These are phyloP conservation scores for Globisporangium nodosum DNA, from an alignment of 352 stramenopile genomes.

Conservation along the genomic window DNA sequence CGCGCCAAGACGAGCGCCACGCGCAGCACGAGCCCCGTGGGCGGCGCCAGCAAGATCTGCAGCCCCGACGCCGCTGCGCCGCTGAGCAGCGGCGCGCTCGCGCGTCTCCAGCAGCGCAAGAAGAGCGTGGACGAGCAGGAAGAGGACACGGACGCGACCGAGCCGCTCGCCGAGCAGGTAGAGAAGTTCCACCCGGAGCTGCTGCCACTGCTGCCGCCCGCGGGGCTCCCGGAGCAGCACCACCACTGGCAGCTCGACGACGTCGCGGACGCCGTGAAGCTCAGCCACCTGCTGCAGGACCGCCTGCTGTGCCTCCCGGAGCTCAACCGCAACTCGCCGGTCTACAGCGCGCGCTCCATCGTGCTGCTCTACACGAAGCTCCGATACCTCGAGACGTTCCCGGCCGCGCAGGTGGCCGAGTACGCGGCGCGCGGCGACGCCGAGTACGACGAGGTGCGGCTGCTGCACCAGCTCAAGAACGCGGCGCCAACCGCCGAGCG, in stretches of 20 bases:
- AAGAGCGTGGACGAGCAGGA: conserved; percentile 14
- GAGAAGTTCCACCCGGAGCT: conserved; percentile 44
- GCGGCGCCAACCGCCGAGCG: conserved; percentile 54
- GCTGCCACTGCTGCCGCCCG: conserved; percentile 45
- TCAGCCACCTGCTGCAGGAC: conserved; percentile 65
- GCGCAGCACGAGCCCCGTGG: conserved; percentile 13
- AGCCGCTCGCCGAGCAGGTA: conserved; percentile 39
- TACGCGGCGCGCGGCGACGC: conserved; percentile 50
- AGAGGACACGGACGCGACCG: conserved; percentile 8
- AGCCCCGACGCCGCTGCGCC: not conserved
- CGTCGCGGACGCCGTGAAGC: conserved; percentile 52
- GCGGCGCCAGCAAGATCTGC: conserved; percentile 3
- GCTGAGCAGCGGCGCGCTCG: not conserved
- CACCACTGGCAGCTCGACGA: conserved; percentile 33
- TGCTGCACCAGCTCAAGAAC: conserved; percentile 57
- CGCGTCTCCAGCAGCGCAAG: conserved; percentile 6
- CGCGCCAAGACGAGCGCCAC: conserved; percentile 26
- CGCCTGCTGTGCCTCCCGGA: conserved; percentile 67
- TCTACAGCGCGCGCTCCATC: conserved; percentile 71
- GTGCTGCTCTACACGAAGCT: conserved; percentile 84
- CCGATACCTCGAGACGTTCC: conserved; percentile 78
- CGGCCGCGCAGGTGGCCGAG: conserved; percentile 38
- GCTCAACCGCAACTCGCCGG: conserved; percentile 74
- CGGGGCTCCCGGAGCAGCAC: conserved; percentile 24
- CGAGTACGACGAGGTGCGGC: conserved; percentile 59